A percentile compares a stretch with the other conserved stretches of the same genome.
Evolutionary conservation across 2,329 filamentous ascomycete genomes (phyloP).

Genomic region (Fusarium neocosmosporiellum): DNA sequence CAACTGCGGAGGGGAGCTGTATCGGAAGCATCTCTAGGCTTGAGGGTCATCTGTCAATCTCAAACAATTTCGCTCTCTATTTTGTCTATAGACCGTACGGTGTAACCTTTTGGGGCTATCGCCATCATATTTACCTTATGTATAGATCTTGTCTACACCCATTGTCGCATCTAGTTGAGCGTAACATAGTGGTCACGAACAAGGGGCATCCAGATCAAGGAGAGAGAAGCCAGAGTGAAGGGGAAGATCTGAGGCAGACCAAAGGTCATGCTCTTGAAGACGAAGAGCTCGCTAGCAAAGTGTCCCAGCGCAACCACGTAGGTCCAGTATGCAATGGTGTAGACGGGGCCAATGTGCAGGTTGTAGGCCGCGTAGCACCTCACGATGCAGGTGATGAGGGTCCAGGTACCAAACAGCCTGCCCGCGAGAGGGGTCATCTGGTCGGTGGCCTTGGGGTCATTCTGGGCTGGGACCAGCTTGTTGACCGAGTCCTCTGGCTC

Average conservation of each 20-base stretch:
- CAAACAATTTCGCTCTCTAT: slow-evolving; percentile 14
- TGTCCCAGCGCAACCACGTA: slow-evolving; percentile 82
- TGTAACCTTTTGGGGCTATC: neutral
- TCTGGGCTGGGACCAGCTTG: slow-evolving; percentile 61
- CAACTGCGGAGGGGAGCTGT: slow-evolving; percentile 82
- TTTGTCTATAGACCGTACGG: slow-evolving; percentile 22
- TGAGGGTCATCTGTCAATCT: neutral
- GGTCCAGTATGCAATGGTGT: slow-evolving; percentile 84
- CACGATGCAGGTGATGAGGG: slow-evolving; percentile 79
- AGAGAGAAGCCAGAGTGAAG: slow-evolving; percentile 61
- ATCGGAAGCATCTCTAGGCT: slow-evolving; percentile 69
- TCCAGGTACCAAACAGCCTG: slow-evolving; percentile 90
- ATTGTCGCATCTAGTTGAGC: slow-evolving; percentile 40
- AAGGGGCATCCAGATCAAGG: slow-evolving; percentile 69
- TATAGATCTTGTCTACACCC: neutral
- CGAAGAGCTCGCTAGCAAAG: slow-evolving; percentile 82
- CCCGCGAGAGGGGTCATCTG: slow-evolving; percentile 80
- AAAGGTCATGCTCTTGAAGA: slow-evolving; percentile 80
- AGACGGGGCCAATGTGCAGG: slow-evolving; percentile 76
- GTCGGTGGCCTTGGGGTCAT: slow-evolving; percentile 61
- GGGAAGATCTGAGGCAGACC: slow-evolving; percentile 67
- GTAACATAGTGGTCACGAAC: slow-evolving; percentile 79
- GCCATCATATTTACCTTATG: neutral
- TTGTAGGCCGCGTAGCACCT: slow-evolving; percentile 88
- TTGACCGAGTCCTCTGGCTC: slow-evolving; percentile 64